Evolutionary conservation across 2,329 filamentous ascomycete species (phyloP), one percentile per base, ranked within the genome.

Genomic region (Talaromyces sp.): DNA sequence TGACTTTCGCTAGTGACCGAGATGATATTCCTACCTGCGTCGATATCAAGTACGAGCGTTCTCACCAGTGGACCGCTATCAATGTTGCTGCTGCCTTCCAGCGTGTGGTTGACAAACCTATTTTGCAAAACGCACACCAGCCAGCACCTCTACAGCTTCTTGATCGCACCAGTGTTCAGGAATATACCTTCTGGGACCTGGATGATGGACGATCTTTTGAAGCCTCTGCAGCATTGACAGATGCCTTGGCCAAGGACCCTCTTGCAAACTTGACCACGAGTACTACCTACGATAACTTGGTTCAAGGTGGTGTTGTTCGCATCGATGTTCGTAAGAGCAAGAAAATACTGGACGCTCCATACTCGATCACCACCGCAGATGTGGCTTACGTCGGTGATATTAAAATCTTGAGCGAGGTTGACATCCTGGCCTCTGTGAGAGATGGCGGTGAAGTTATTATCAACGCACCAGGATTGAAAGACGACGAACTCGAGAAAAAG

Each of bases 121-220:
- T 78, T 52, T 66, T 75, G 17, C 67, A 71, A 32, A 67, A 66
- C 49, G 63, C 62, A 11, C 64, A 77, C 58, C 75, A 78, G 55
- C 71, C 75, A 26, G 77, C 77, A 60, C 69, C 74, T 72, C 75
- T 87, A 58, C 80, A 85, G 65, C 74, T 84, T 21, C 70, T 83
- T n/a, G 82, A 86, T 64, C 67, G 73, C 24, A 72, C 79, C n/a
- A 73, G 76, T 21, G 86, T 87, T 21, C 84, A 90, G 74, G 90
- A 98, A 76, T 98, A 95, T 79, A 88, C 88, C 13, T 97, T 99
- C 83, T 98, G 93, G 92, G 90, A 97, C 67, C 73, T 90, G 46
- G 93, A 96, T 70, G 84, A 87, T 73, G 92, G 92, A 29, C 77
- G 81, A 1, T 84, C 88, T 56, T 81, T 83, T 56, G 80, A 81